Base-by-base conservation (phyloP, 306 rosid genomes). In the Cercis canadensis region DNA sequence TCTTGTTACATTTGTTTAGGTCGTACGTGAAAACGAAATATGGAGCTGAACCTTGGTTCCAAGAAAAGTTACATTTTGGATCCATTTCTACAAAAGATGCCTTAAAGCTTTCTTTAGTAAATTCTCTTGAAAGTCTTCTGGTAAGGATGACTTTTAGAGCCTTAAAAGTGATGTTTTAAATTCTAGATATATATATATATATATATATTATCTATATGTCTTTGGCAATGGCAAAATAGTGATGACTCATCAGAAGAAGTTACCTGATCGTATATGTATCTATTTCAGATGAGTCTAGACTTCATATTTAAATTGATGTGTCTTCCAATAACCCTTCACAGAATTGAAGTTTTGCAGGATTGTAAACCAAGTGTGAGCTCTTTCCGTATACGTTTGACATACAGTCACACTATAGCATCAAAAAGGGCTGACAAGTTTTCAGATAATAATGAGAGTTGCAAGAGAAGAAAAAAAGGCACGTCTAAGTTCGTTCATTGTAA, bases 381-480 rank as follows among this genome's bases (percentile, higher is more conserved):
- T 61, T 82, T 88, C 64, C 90, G 79, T 76, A 86, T 93, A 71
- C 87, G 90, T 17, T 81, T 93, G 81, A 83, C 88, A 2, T 93
- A 75, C 80, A 61, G 50, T 64, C 88, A 72, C 59, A 16, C 76
- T 50, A 66, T 78, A 70, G 57, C 83, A 1, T 77, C 84, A 21
- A 75, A 69, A 43, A 45, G 19, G 56, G 57, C 62, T 43, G 78
- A 75, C 11, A 82, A 73, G 66, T 69, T 70, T 70, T 39, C 68
- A 12, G 84, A 79, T 61, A 64, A 57, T 64, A 65, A 53, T 34
- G 81, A 77, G 60, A 71, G 47, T 57, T 64, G 68, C 76, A 93
- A 93, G 87, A 87, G 86, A 85, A 87, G 82, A 76, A 90, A 87
- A 80, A 77, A 83, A 84, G 90, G 97, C 77, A 82, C 54, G 90